Conservation (phyloP, 2,329 filamentous ascomycete genomes). For the Sclerotinia minor region DNA sequence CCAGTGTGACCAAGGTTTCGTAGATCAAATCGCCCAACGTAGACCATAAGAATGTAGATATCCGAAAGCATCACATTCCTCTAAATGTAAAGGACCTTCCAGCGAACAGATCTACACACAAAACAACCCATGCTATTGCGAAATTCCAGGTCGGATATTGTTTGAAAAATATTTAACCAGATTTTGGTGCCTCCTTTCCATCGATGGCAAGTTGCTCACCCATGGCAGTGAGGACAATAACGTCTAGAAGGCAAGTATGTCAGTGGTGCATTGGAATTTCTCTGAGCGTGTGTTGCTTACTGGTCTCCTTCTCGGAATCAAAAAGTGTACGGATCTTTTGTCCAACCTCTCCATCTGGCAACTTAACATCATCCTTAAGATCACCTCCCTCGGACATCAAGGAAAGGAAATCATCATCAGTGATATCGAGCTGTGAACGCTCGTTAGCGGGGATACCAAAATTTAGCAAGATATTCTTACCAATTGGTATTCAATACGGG, state of each 20-base stretch:
- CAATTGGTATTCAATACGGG: constrained; percentile 87
- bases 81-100: constrained; percentile 28
- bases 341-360: constrained; percentile 86
- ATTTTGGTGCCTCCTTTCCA: constrained; percentile 80
- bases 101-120: constrained; percentile 34
- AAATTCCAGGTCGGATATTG: constrained; percentile 28
- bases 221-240: constrained; percentile 94
- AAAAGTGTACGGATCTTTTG: constrained; percentile 83
- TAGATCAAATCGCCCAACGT: constrained; percentile 48
- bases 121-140: constrained; percentile 37
- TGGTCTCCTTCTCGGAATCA: constrained; percentile 87
- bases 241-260: constrained; percentile 55
- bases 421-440: constrained; percentile 74
- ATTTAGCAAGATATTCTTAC: constrained; percentile 58
- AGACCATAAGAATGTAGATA: constrained; percentile 46
- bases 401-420: constrained; percentile 91
- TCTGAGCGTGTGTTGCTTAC: constrained; percentile 58
- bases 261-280: constrained; percentile 11
- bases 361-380: constrained; percentile 92
- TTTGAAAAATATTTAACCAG: constrained; percentile 35
- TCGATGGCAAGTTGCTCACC: constrained; percentile 91
- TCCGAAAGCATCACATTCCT: constrained; percentile 39
- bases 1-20: constrained; percentile 48
- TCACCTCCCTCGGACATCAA: constrained; percentile 85
- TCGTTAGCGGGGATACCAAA: not conserved